phyloP scores from a whole-genome alignment of 306 rosid species.

The Begonia loranthoides region DNA sequence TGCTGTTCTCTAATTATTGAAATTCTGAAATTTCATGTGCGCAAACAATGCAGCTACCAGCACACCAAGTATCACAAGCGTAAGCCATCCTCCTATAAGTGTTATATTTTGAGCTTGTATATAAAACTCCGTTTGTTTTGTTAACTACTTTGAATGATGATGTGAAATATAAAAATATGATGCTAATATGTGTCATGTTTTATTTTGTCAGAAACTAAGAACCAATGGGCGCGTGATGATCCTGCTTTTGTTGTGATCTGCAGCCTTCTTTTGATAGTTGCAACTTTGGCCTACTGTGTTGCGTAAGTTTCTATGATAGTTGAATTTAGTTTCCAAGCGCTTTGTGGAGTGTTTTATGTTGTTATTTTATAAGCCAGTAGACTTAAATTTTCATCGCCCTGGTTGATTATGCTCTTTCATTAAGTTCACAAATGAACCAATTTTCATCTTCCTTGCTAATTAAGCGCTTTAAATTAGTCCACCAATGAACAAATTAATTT shows the following conservation, averaged over 20 bases:
- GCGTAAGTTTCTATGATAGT: constrained; percentile 63
- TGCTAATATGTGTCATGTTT: not conserved
- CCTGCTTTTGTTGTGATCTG: constrained; percentile 99
- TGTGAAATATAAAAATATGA: not conserved
- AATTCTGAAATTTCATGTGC: constrained; percentile 29
- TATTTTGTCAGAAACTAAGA: constrained; percentile 83
- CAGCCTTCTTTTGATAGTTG: constrained; percentile 82
- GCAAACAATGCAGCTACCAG: constrained; percentile 77
- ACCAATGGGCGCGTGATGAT: constrained; percentile 99
- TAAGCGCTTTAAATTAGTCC: too few relatives aligned
- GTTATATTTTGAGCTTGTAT: not conserved
- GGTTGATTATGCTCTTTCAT: not conserved
- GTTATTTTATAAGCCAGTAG: not conserved
- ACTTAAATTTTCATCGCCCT: not conserved
- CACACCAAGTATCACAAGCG: constrained; percentile 99
- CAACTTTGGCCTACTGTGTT: constrained; percentile 87
- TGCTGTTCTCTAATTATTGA: constrained; percentile 11
- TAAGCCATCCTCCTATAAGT: constrained; percentile 35
- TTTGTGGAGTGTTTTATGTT: constrained; percentile 1
- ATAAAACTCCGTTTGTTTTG: not conserved
- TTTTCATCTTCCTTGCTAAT: too few relatives aligned
- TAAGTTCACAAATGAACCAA: not conserved
- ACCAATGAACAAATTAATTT: too few relatives aligned
- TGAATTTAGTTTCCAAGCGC: constrained; percentile 6
- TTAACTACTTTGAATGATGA: not conserved